phyloP scores from a whole-genome alignment of 2,329 filamentous ascomycete species.

The Ustulina deusta region DNA sequence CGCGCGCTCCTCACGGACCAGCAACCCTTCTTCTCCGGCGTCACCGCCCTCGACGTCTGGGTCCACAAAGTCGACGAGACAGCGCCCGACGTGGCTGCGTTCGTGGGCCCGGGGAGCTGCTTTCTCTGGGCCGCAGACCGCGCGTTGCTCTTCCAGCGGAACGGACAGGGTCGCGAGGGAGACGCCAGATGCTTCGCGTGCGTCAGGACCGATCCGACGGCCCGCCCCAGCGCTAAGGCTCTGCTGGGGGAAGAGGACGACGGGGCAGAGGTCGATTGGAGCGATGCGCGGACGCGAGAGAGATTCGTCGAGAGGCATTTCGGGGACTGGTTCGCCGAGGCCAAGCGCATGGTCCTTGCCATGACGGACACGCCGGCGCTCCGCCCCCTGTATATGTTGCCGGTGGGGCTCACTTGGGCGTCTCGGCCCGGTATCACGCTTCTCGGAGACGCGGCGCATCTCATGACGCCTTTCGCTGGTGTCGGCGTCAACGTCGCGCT shows the following conservation, averaged over 20 bases:
- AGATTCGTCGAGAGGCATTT: constrained; percentile 40
- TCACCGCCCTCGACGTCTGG: constrained; percentile 54
- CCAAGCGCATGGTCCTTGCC: constrained; percentile 29
- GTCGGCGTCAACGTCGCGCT: constrained; percentile 64
- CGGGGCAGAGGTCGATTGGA: constrained; percentile 41
- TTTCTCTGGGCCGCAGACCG: constrained; percentile 50
- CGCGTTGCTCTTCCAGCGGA: constrained; percentile 42
- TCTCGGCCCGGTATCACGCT: constrained; percentile 58
- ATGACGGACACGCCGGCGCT: constrained; percentile 36
- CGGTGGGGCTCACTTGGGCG: constrained; percentile 43
- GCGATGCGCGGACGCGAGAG: constrained; percentile 27
- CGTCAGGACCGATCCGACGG: constrained; percentile 30
- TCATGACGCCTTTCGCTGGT: constrained; percentile 62
- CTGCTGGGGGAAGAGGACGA: constrained; percentile 33
- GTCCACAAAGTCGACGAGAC: constrained; percentile 47
- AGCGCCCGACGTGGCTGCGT: constrained; percentile 51
- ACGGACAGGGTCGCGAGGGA: constrained; percentile 33
- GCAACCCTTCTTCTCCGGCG: constrained; percentile 55
- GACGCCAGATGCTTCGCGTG: constrained; percentile 41
- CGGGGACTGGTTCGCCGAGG: constrained; percentile 34
- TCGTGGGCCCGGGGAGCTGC: constrained; percentile 53
- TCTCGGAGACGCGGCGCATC: constrained; percentile 64
- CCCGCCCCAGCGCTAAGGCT: constrained; percentile 22
- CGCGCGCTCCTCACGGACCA: constrained; percentile 48
- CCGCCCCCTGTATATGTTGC: constrained; percentile 45